These are phyloP conservation scores for Solanum ossicruentum DNA, from an alignment of 257 asterid genomes.

Conservation along the genomic window DNA sequence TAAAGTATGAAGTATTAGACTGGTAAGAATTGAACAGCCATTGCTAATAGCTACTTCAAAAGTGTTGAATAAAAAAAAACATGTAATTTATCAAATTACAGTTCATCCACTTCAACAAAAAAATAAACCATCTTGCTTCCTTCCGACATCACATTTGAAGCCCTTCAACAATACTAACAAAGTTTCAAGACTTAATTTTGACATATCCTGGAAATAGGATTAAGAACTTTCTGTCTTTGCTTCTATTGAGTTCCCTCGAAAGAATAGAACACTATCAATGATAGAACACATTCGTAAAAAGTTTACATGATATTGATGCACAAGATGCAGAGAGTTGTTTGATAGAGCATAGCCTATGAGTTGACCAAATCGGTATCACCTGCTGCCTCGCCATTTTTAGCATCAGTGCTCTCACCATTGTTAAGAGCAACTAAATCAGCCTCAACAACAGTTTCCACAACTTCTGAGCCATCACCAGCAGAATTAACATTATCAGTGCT, in stretches of 20 bases:
- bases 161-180: not conserved
- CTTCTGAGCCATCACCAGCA: not conserved
- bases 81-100: not conserved
- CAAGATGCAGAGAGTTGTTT: not conserved
- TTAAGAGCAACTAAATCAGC: not conserved
- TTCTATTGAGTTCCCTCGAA: not conserved
- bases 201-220: not conserved
- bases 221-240: not conserved
- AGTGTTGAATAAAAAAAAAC: not conserved
- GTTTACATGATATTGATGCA: not conserved
- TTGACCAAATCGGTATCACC: not conserved
- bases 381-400: not conserved
- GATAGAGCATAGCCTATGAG: not conserved
- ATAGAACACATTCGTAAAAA: not conserved
- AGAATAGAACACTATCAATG: not conserved
- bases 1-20: not conserved
- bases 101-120: not conserved
- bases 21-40: not conserved
- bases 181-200: not conserved
- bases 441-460: not conserved
- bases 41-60: not conserved
- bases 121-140: not conserved
- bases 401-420: not conserved
- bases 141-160: not conserved
- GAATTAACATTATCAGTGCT: not conserved